phyloP scores from a whole-genome alignment of 805 yeast genomes.

The Phaffomyces thermotolerans region DNA sequence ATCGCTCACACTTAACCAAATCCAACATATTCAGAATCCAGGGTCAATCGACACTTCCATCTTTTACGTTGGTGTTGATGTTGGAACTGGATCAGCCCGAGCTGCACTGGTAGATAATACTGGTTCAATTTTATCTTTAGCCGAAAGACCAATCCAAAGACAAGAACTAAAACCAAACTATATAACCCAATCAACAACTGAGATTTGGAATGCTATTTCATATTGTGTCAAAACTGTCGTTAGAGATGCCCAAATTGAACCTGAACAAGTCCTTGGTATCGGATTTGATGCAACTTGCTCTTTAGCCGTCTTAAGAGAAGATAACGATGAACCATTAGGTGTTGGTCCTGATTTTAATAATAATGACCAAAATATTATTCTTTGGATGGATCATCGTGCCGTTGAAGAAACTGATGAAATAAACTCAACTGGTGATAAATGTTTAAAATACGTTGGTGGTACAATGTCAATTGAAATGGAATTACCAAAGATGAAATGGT shows the following conservation, averaged over 20 bases:
- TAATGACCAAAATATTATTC: slow-evolving; percentile 68
- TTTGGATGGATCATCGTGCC: slow-evolving; percentile 99
- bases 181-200: slow-evolving; percentile 82
- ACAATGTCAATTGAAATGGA: slow-evolving; percentile 98
- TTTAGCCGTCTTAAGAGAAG: slow-evolving; percentile 67
- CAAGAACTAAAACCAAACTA: slow-evolving; percentile 64
- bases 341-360: slow-evolving; percentile 89
- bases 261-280: slow-evolving; percentile 66
- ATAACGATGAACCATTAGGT: slow-evolving; percentile 61
- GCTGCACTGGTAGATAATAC: slow-evolving; percentile 83
- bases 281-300: slow-evolving; percentile 99
- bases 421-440: slow-evolving; percentile 71
- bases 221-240: slow-evolving; percentile 72
- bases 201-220: slow-evolving; percentile 87
- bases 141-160: slow-evolving; percentile 74
- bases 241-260: slow-evolving; percentile 66
- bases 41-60: slow-evolving; percentile 23
- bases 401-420: slow-evolving; percentile 70
- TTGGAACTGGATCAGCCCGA: slow-evolving; percentile 97
- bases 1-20: slow-evolving; percentile 22
- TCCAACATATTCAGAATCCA: slow-evolving; percentile 21
- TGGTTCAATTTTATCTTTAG: slow-evolving; percentile 74
- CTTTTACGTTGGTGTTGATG: slow-evolving; percentile 77
- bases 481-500: slow-evolving; percentile 94
- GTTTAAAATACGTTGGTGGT: slow-evolving; percentile 91